Conservation (phyloP, 441 rosid species). For the Croton setiger region DNA sequence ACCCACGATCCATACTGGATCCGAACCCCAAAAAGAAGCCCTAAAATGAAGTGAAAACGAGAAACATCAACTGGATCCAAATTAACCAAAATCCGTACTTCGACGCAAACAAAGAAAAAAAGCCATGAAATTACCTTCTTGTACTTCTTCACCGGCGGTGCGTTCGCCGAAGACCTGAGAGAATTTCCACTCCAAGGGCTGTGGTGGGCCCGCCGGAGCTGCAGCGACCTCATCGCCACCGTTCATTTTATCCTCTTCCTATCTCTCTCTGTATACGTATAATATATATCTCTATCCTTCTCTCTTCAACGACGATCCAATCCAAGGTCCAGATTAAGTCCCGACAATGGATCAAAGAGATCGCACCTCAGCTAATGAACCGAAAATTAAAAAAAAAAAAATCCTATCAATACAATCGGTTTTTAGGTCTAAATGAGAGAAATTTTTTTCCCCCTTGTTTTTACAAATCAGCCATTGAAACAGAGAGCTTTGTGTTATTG, state of each 20-base stretch:
- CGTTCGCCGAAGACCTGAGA: constrained; percentile 75
- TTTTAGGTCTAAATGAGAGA: not conserved
- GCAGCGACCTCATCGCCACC: constrained; percentile 62
- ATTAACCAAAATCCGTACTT: constrained; percentile 19
- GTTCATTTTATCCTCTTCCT: constrained; percentile 40
- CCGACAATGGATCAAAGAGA: constrained; percentile 20
- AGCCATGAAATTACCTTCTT: constrained; percentile 42
- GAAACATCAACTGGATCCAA: constrained; percentile 39
- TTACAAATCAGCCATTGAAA: constrained; percentile 25
- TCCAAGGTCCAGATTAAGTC: constrained; percentile 17
- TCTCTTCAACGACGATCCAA: constrained; percentile 20
- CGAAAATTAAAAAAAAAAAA: not conserved
- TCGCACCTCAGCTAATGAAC: constrained; percentile 24
- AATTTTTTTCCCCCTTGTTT: not conserved
- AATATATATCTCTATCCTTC: not conserved
- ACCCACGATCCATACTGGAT: constrained; percentile 41
- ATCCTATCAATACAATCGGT: constrained; percentile 13
- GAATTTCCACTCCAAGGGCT: constrained; percentile 61
- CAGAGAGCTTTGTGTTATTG: constrained; percentile 14
- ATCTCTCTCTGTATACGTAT: not conserved
- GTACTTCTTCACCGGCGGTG: constrained; percentile 57
- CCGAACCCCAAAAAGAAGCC: constrained; percentile 29
- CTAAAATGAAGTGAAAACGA: not conserved
- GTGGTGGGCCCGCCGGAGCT: constrained; percentile 52
- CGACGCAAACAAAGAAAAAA: not conserved